Percentiles rank a stretch among this genome's conserved stretches.
Evolutionary conservation across 352 stramenopile species (phyloP).

Genomic region (Peronospora farinosa): DNA sequence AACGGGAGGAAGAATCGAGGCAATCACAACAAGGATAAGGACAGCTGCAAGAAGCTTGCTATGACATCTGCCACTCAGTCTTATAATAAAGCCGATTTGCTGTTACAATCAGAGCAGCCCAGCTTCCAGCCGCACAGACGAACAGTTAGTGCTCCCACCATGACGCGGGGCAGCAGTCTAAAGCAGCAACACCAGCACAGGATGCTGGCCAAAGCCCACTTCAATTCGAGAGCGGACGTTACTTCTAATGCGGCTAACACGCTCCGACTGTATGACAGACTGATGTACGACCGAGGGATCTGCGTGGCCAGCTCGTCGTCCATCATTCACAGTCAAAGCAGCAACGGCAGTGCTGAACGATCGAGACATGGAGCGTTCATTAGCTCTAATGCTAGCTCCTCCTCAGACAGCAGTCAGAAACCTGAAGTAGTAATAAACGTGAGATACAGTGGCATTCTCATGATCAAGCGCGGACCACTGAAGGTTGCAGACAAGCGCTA

Average conservation of each 20-base stretch:
- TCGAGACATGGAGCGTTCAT: conserved; percentile 18
- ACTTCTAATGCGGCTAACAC: background rate
- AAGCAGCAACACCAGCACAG: conserved; percentile 9
- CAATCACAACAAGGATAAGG: conserved; percentile 20
- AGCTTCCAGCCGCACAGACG: conserved; percentile 2
- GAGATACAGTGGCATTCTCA: conserved; percentile 39
- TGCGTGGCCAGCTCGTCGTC: conserved; percentile 14
- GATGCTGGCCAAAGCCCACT: conserved; percentile 5
- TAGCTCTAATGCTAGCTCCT: conserved; percentile 16
- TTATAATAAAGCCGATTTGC: conserved; percentile 1
- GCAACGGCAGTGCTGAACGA: conserved; percentile 7
- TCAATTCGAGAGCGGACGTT: conserved; percentile 5
- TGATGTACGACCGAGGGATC: conserved; percentile 5
- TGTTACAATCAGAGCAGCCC: background rate
- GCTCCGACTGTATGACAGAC: background rate
- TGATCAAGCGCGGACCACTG: conserved; percentile 44
- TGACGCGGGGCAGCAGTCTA: conserved; percentile 6
- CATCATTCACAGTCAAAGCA: conserved; percentile 9
- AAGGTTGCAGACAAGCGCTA: conserved; percentile 60
- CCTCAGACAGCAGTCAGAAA: conserved; percentile 12
- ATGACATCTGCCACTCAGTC: background rate
- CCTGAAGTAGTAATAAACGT: conserved; percentile 31
- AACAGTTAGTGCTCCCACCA: conserved; percentile 5
- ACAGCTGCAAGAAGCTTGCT: conserved; percentile 11
- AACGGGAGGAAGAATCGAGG: conserved; percentile 19